Evolutionary conservation across 345 rosid species (phyloP).

Genomic region (Citrus cavaleriei): DNA sequence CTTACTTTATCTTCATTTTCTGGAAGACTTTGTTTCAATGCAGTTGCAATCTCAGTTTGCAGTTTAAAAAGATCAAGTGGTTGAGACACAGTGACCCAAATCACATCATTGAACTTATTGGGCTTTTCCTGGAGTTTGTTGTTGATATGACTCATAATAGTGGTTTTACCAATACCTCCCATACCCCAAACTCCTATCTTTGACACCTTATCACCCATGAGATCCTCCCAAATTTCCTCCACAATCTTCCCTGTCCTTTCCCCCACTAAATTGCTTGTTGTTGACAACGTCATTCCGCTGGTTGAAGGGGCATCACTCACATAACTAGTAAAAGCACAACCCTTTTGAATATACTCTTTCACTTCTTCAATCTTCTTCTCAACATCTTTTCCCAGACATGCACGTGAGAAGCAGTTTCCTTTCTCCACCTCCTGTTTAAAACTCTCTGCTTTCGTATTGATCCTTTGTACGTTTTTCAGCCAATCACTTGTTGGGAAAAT

Average conservation of each 20-base stretch:
- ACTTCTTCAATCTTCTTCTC: no score
- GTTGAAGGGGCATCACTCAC: background rate
- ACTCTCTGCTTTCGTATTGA: background rate
- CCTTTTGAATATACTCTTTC: background rate
- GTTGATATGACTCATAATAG: no score
- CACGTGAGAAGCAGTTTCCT: background rate
- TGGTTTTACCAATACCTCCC: no score
- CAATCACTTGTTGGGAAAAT: no score
- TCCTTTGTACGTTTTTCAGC: background rate
- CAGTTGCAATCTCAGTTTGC: slow-evolving; percentile 9
- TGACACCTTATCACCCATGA: no score
- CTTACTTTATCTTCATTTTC: background rate
- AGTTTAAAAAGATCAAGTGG: background rate
- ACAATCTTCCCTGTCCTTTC: background rate
- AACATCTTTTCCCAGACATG: no score
- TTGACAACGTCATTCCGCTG: background rate
- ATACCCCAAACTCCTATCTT: no score
- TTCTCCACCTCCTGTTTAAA: background rate
- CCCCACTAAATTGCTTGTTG: background rate
- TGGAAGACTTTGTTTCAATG: no score
- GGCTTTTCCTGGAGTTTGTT: no score
- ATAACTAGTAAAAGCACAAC: background rate
- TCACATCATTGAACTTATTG: no score
- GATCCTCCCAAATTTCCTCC: no score
- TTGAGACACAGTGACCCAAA: background rate